Evolutionary conservation across 768 basidiomycete species (phyloP), one percentile per base, ranked within the genome.

Genomic region (Saitozyma sp.): DNA sequence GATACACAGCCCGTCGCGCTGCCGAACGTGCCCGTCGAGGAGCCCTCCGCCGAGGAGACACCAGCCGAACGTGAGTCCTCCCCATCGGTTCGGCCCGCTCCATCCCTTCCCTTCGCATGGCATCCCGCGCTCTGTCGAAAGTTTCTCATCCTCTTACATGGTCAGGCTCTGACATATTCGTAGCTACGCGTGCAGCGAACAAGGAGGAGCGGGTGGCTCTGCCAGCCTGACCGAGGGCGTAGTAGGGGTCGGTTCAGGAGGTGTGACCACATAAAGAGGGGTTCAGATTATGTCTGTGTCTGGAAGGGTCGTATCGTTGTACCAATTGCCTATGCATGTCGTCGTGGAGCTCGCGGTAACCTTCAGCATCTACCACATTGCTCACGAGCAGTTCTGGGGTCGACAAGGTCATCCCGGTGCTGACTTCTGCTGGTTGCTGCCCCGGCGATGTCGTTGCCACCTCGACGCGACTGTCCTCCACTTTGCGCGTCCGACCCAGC

Each of bases 21-120:
- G 39, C 74, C 74, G 9, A 54, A 65, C 8, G 74, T 62, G 0
- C 71, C 74, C 0, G 63, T 65, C 29, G 66, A 71, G 55, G 74
- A 69, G 51, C 74, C 74, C 2, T 56, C 54, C 11, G 64, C 65
- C 9, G 60, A 41, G 8, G 54, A 67, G 42, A 54, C 58, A 37
- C 49, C 29, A 38, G 37, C 42, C 9, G 16, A 50, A 61, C 17
- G 59, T 65, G 19, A 56, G 58, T 55, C 29, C 41, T 42, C 38
- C 3, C 46, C 46, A 2, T 29, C 29, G 29, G 19, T 6, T 48
- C 17, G 19, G 46, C 14, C 46, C 2, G 40, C 45, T 57, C n/a
- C 6, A 37, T 41, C 38, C 29, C 8, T 49, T 3, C 37, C 8
- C 29, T n/a, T 29, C 13, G 17, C 16, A 8, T 17, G 56, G 16